phyloP scores from a whole-genome alignment of 139 green algal species.

The Tetradesmus lagerheimii region DNA sequence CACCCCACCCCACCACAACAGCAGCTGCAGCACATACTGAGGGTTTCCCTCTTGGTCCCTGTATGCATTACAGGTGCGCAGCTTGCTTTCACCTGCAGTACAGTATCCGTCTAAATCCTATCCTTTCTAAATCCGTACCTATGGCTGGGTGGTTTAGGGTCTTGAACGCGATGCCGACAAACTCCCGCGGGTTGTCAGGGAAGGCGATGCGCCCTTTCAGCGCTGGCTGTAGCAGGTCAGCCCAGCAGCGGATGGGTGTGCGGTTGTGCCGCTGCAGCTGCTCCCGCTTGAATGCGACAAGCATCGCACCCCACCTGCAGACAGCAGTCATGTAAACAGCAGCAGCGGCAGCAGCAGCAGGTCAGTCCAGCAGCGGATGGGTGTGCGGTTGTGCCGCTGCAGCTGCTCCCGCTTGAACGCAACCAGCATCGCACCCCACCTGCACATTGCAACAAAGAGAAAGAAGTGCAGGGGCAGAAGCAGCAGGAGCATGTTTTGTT shows the following conservation, averaged over 20 bases:
- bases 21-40: no score
- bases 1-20: no score
- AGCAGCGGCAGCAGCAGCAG: slow-evolving; percentile 79
- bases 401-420: slow-evolving; percentile 70
- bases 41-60: no score
- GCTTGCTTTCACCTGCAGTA: no score
- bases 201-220: slow-evolving; percentile 77
- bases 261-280: slow-evolving; percentile 55
- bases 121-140: no score
- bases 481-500: slow-evolving; percentile 85
- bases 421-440: slow-evolving; percentile 80
- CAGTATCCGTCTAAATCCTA: no score
- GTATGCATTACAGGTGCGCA: no score
- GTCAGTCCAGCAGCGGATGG: slow-evolving; percentile 82
- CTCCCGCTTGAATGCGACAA: slow-evolving; percentile 77
- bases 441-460: slow-evolving; percentile 20
- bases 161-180: slow-evolving; percentile 83
- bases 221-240: slow-evolving; percentile 83
- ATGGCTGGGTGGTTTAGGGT: slow-evolving; percentile 59
- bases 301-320: slow-evolving; percentile 72
- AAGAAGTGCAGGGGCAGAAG: slow-evolving; percentile 71
- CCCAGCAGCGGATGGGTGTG: slow-evolving; percentile 75
- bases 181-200: slow-evolving; percentile 78
- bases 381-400: slow-evolving; percentile 46
- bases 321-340: slow-evolving; percentile 1